Percentiles rank a stretch among this genome's conserved stretches.
Conservation (phyloP, 495 filamentous ascomycete genomes). For the Chaetomium cochliodes region DNA sequence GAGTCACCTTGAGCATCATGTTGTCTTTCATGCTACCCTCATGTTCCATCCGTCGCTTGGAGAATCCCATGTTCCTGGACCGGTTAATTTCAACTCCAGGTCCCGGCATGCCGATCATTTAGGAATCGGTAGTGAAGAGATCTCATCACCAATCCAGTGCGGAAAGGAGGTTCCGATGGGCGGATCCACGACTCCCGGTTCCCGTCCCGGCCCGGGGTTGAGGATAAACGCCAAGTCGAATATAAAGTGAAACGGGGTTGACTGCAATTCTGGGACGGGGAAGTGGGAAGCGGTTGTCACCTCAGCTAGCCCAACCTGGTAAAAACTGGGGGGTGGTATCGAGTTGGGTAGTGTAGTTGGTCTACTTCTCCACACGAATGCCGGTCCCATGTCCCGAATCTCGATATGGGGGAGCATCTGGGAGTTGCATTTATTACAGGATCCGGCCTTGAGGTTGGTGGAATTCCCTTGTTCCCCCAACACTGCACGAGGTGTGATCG, state of each 20-base stretch:
- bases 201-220: background rate
- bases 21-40: background rate
- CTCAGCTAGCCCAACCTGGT: background rate
- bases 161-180: background rate
- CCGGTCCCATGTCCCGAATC: background rate
- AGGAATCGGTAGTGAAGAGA: background rate
- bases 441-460: background rate
- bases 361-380: background rate
- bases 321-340: too few species aligned
- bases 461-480: background rate
- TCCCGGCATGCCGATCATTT: background rate
- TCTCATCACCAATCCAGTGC: background rate
- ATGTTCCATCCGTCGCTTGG: background rate
- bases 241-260: background rate
- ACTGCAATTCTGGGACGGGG: background rate
- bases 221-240: background rate
- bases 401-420: background rate
- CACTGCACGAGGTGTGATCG: background rate
- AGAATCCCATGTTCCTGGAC: conserved; percentile 7
- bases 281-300: background rate
- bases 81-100: background rate
- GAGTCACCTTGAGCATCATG: background rate
- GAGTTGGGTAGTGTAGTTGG: too few species aligned
- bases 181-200: background rate
- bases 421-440: background rate